Conservation (phyloP, 2,329 filamentous ascomycete genomes). For the Aspergillus sp. region DNA sequence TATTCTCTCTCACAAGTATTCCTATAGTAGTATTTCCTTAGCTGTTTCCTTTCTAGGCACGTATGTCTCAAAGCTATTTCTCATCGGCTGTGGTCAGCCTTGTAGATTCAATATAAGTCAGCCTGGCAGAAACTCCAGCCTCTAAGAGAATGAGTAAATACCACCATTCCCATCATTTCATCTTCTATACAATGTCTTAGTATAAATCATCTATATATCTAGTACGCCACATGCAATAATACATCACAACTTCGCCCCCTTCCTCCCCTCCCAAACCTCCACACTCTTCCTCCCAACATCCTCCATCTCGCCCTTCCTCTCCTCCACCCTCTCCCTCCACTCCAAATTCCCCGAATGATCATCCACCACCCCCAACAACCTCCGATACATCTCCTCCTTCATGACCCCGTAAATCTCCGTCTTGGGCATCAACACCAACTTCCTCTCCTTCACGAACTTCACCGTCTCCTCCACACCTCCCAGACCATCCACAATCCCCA, state of each 20-base stretch:
- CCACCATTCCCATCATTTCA: background rate
- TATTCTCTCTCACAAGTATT: too few relatives aligned
- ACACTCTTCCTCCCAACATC: constrained; percentile 51
- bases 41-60: too few relatives aligned
- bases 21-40: too few relatives aligned
- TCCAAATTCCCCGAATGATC: constrained; percentile 51
- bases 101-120: too few relatives aligned
- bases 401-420: constrained; percentile 69
- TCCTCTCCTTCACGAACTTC: constrained; percentile 59
- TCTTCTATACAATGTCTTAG: background rate
- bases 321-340: constrained; percentile 50
- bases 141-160: too few relatives aligned
- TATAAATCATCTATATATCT: background rate
- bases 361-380: constrained; percentile 62
- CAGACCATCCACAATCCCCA: constrained; percentile 68
- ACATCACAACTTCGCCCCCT: constrained; percentile 27
- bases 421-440: constrained; percentile 62
- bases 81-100: too few relatives aligned
- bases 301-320: constrained; percentile 47
- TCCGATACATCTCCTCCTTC: constrained; percentile 75
- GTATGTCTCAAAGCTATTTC: too few relatives aligned
- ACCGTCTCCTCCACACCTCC: constrained; percentile 67
- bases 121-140: background rate
- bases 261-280: constrained; percentile 50
- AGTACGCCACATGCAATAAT: background rate